Conservation (phyloP, 495 filamentous ascomycete genomes). For the Symbiotaphrina buchneri region DNA sequence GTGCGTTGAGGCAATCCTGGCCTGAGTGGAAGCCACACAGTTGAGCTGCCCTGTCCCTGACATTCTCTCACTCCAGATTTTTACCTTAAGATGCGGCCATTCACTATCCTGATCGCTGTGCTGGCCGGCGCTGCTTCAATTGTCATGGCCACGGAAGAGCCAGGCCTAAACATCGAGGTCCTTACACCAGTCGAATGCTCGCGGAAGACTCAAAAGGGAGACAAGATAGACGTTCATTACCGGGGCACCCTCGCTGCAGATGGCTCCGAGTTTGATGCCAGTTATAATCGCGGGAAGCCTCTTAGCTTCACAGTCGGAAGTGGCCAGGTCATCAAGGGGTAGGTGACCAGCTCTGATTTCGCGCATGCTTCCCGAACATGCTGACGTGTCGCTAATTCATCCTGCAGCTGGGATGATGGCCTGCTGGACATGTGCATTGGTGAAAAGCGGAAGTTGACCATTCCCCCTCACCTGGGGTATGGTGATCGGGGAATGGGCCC, state of each 20-base stretch:
- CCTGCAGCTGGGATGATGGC: slow-evolving; percentile 61
- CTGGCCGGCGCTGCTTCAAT: too few relatives aligned
- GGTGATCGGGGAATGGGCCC: slow-evolving; percentile 51
- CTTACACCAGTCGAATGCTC: slow-evolving; percentile 12
- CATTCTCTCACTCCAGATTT: too few relatives aligned
- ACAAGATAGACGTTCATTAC: slow-evolving; percentile 14
- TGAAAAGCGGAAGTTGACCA: slow-evolving; percentile 79
- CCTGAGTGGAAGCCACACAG: too few relatives aligned
- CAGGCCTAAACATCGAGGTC: slow-evolving; percentile 16
- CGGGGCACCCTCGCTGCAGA: slow-evolving; percentile 18
- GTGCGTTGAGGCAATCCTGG: too few relatives aligned
- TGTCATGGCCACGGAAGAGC: not conserved
- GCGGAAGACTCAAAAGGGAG: slow-evolving; percentile 13
- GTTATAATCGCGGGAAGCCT: slow-evolving; percentile 19
- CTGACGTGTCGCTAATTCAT: not conserved
- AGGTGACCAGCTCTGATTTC: slow-evolving; percentile 8
- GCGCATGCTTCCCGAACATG: too few relatives aligned
- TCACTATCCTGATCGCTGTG: too few relatives aligned
- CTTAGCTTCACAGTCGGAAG: slow-evolving; percentile 17
- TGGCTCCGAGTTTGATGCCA: slow-evolving; percentile 18
- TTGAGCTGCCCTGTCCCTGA: too few relatives aligned
- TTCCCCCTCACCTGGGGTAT: slow-evolving; percentile 73
- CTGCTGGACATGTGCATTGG: slow-evolving; percentile 91
- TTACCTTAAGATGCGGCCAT: too few relatives aligned
- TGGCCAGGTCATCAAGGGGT: slow-evolving; percentile 22